phyloP scores from a whole-genome alignment of 805 yeast species.

The Scheffersomyces lignosus region DNA sequence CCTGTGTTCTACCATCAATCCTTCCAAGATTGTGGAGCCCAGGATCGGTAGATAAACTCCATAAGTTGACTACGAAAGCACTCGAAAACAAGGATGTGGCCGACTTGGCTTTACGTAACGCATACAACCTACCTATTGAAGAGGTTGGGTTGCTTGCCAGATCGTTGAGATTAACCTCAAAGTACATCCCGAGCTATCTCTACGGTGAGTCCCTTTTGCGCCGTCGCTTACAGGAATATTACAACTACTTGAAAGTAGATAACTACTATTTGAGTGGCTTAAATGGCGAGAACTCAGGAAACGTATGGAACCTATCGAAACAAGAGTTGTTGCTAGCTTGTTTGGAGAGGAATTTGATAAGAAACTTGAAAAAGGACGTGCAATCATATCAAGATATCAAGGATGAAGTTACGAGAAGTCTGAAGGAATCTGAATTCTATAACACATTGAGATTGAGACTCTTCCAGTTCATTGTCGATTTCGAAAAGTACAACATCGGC shows the following conservation, averaged over 20 bases:
- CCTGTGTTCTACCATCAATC: slow-evolving; percentile 54
- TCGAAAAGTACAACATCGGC: slow-evolving; percentile 42
- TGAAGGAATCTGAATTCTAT: slow-evolving; percentile 14
- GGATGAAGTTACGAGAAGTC: slow-evolving; percentile 11
- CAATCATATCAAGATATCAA: slow-evolving; percentile 22
- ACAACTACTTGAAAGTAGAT: slow-evolving; percentile 51
- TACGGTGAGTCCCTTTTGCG: slow-evolving; percentile 41
- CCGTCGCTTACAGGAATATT: slow-evolving; percentile 34
- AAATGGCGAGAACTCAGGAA: slow-evolving; percentile 29
- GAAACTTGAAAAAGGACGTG: slow-evolving; percentile 25
- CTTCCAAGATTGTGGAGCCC: slow-evolving; percentile 36
- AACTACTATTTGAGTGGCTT: slow-evolving; percentile 46
- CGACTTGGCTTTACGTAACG: slow-evolving; percentile 40
- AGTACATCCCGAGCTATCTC: slow-evolving; percentile 38
- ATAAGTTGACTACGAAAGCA: slow-evolving; percentile 6
- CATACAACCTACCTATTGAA: slow-evolving; percentile 44
- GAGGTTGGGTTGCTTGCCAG: slow-evolving; percentile 38
- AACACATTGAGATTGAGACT: slow-evolving; percentile 37
- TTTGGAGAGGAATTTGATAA: slow-evolving; percentile 54
- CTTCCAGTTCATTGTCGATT: slow-evolving; percentile 40
- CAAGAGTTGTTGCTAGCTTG: slow-evolving; percentile 56
- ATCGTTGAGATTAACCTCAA: slow-evolving; percentile 37
- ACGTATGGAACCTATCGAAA: slow-evolving; percentile 45
- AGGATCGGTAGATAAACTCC: slow-evolving; percentile 10
- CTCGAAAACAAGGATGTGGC: slow-evolving; percentile 13